Conservation (phyloP, 2,329 filamentous ascomycete species). For the Onygena corvina region DNA sequence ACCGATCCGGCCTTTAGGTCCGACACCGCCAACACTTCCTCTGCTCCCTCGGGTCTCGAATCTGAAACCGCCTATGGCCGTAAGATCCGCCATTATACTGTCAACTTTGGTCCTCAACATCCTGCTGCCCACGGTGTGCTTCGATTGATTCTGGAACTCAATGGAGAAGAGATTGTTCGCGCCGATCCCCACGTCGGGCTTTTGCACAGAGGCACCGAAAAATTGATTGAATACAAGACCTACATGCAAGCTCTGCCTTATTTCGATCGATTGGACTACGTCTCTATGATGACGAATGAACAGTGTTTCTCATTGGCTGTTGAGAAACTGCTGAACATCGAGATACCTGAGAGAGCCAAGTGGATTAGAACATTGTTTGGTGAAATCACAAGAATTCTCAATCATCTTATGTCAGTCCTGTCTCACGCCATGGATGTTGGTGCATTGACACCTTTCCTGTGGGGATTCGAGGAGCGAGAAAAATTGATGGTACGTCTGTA, state of each 20-base stretch:
- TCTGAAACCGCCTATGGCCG: conserved; percentile 42
- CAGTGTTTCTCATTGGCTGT: conserved; percentile 92
- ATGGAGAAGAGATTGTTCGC: conserved; percentile 92
- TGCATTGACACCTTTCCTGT: conserved; percentile 93
- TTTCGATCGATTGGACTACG: conserved; percentile 97
- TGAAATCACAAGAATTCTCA: conserved; percentile 85
- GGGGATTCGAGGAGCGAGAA: conserved; percentile 99
- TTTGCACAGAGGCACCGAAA: conserved; percentile 93
- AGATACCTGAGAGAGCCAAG: conserved; percentile 90
- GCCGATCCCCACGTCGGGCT: conserved; percentile 94
- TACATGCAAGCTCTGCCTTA: conserved; percentile 97
- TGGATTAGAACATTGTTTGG: conserved; percentile 93
- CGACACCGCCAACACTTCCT: conserved; percentile 11
- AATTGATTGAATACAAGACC: conserved; percentile 99
- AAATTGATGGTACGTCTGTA: conserved; percentile 81
- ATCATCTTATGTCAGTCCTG: conserved; percentile 95
- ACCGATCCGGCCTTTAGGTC: conserved; percentile 43
- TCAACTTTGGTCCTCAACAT: conserved; percentile 99
- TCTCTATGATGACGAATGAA: conserved; percentile 99
- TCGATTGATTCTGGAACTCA: conserved; percentile 92
- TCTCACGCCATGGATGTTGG: conserved; percentile 99
- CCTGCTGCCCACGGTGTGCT: conserved; percentile 96
- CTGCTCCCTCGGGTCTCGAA: conserved; percentile 32
- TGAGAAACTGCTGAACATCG: conserved; percentile 94
- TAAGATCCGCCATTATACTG: conserved; percentile 97